Conservation (phyloP, 2,329 filamentous ascomycete genomes). For the Seiridium cupressi region DNA sequence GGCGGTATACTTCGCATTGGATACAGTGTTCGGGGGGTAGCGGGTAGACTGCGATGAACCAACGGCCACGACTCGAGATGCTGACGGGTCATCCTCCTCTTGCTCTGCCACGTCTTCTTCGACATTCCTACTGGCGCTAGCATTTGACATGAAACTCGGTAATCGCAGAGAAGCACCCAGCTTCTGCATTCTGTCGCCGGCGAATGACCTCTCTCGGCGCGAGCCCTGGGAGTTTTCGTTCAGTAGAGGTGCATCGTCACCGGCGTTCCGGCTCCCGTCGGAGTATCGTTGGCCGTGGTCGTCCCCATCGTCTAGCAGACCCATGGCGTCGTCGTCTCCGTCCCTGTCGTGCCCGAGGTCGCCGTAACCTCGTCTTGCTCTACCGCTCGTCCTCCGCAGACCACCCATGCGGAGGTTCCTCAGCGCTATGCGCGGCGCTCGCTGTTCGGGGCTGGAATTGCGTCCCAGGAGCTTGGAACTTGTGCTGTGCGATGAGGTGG, state of each 20-base stretch:
- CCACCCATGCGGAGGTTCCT: slow-evolving; percentile 68
- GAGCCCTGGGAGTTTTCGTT: slow-evolving; percentile 34
- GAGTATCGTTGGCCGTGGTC: slow-evolving; percentile 55
- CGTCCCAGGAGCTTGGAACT: slow-evolving; percentile 42
- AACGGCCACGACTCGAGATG: slow-evolving; percentile 73
- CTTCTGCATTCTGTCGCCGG: slow-evolving; percentile 39
- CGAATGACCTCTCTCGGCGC: slow-evolving; percentile 34
- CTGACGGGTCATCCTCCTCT: slow-evolving; percentile 60
- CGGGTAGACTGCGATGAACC: slow-evolving; percentile 70
- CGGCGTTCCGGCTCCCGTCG: slow-evolving; percentile 56
- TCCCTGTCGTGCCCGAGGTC: slow-evolving; percentile 57
- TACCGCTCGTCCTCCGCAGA: slow-evolving; percentile 54
- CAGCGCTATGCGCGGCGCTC: slow-evolving; percentile 65
- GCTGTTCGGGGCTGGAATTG: slow-evolving; percentile 45
- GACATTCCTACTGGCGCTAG: slow-evolving; percentile 27
- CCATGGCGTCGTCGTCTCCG: slow-evolving; percentile 64
- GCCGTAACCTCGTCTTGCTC: slow-evolving; percentile 54
- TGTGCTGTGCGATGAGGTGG: slow-evolving; percentile 33
- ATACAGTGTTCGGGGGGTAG: slow-evolving; percentile 88
- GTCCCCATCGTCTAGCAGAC: slow-evolving; percentile 64
- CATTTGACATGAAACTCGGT: slow-evolving; percentile 62
- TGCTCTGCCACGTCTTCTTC: slow-evolving; percentile 48
- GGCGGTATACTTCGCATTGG: slow-evolving; percentile 96
- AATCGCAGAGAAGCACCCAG: slow-evolving; percentile 58
- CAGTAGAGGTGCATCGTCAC: slow-evolving; percentile 76